Evolutionary conservation across 345 rosid species (phyloP).

Genomic region (Dimocarpus longan): DNA sequence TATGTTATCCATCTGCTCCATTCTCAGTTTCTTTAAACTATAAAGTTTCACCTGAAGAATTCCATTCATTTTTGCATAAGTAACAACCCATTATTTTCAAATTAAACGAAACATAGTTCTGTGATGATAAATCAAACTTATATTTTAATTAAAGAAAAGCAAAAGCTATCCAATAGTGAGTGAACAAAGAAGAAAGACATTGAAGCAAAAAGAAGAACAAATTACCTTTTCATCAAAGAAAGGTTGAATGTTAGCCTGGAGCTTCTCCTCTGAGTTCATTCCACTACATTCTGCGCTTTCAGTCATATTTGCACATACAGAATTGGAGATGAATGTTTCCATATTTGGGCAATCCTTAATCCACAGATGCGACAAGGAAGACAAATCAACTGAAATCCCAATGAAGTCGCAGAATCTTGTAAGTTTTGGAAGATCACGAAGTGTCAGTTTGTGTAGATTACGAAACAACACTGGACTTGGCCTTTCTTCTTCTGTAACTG

Average conservation of each 20-base stretch:
- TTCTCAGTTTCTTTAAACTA: too few species aligned
- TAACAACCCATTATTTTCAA: too few species aligned
- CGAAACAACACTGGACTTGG: background rate
- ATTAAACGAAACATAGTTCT: too few species aligned
- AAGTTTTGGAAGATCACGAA: slow-evolving; percentile 22
- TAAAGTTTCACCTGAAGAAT: too few species aligned
- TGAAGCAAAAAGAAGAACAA: background rate
- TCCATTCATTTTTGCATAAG: too few species aligned
- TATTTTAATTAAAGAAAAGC: too few species aligned
- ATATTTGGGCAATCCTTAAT: slow-evolving; percentile 2
- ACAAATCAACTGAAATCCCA: background rate
- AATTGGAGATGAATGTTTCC: slow-evolving; percentile 4
- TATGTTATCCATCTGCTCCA: too few species aligned
- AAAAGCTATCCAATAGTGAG: too few species aligned
- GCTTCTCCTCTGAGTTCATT: background rate
- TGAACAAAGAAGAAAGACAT: background rate
- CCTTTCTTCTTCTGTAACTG: background rate
- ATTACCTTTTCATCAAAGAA: background rate
- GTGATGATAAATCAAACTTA: too few species aligned
- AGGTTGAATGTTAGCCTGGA: background rate
- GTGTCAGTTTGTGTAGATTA: background rate
- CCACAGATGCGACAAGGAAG: background rate
- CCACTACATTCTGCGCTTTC: background rate
- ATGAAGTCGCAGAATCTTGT: background rate
- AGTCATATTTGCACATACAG: background rate